Conservation (phyloP, 2,329 filamentous ascomycete genomes). For the Xylariales sp. region DNA sequence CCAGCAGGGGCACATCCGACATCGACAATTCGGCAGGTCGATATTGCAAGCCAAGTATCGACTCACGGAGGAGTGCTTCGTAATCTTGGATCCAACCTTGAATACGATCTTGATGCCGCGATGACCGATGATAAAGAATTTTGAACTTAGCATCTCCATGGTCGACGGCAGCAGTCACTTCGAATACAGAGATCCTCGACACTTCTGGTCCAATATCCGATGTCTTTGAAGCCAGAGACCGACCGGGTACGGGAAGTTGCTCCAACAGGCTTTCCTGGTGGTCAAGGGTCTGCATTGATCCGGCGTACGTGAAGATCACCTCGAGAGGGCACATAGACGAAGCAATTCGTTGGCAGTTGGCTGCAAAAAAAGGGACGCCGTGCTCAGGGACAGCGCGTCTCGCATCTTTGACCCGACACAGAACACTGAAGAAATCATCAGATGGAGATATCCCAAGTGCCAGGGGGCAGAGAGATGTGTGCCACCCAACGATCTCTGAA, state of each 20-base stretch:
- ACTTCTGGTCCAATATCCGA: slow-evolving; percentile 42
- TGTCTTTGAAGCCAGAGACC: slow-evolving; percentile 30
- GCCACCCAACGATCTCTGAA: slow-evolving; percentile 56
- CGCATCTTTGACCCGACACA: slow-evolving; percentile 50
- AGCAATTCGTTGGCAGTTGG: slow-evolving; percentile 26
- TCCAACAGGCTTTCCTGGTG: slow-evolving; percentile 44
- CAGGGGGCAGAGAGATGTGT: slow-evolving; percentile 52
- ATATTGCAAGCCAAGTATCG: slow-evolving; percentile 35
- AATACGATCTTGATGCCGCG: slow-evolving; percentile 38
- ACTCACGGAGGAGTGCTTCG: slow-evolving; percentile 40
- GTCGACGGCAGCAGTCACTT: slow-evolving; percentile 44
- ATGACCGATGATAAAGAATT: slow-evolving; percentile 38
- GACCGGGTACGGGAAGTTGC: slow-evolving; percentile 37
- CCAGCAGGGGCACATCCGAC: slow-evolving; percentile 43
- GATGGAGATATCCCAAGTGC: slow-evolving; percentile 36
- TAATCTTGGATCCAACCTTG: slow-evolving; percentile 42
- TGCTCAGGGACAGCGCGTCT: slow-evolving; percentile 39
- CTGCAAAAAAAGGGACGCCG: slow-evolving; percentile 46
- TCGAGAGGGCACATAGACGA: slow-evolving; percentile 49
- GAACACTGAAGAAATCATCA: slow-evolving; percentile 45
- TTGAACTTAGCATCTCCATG: slow-evolving; percentile 40
- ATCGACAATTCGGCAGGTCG: slow-evolving; percentile 44
- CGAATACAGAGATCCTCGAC: slow-evolving; percentile 46
- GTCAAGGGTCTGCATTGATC: slow-evolving; percentile 44
- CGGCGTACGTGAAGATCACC: slow-evolving; percentile 53